Base-by-base conservation (phyloP, 2,329 filamentous ascomycete species). In the Cryphonectria carpinicola region DNA sequence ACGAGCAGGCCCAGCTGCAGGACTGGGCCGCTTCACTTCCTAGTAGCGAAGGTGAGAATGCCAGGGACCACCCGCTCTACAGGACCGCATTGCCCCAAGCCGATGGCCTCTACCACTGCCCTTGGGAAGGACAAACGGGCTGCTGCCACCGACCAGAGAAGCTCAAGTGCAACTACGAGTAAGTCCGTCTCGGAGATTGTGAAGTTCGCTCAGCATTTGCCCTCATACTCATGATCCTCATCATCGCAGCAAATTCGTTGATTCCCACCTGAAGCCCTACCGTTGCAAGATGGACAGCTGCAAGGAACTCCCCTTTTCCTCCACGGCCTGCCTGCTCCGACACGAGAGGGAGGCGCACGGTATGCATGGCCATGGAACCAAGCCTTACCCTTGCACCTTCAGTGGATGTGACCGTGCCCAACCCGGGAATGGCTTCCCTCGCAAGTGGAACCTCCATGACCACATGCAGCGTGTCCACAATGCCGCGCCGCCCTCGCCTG, bases 151-250 rank as follows among this genome's bases (percentile, higher is more conserved):
- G 93, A 83, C 90, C 95, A 56, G 96, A 97, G 79, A 96, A 97
- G 85, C 92, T 98, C 76, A 98, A 98, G 89, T 98, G 95, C 90
- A 97, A 97, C 84, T 98, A 98, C 80, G 95, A 98, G 95, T 97
- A 91, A 88, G 93, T 84, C 32, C 35, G 32, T 25, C 32, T 60
- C 17, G n/a, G n/a, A 39, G 37, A 39, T 39, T 39, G 2, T 11
- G 4, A 41, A 43, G 2, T 52, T 22, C 8, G 22, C 25, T 32
- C 17, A 49, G 4, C 22, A 32, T 52, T 14, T n/a, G 35, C 32
- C 11, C 11, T 64, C 22, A 14, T 52, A 69, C 74, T 77, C 71
- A 76, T 73, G 49, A 64, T 66, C 25, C 3, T 8, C 13, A 41
- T 43, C 41, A 58, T 56, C 66, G 65, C 79, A 97, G 95, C 88